phyloP scores from a whole-genome alignment of 257 asterid genomes.

The Plantago ovata region DNA sequence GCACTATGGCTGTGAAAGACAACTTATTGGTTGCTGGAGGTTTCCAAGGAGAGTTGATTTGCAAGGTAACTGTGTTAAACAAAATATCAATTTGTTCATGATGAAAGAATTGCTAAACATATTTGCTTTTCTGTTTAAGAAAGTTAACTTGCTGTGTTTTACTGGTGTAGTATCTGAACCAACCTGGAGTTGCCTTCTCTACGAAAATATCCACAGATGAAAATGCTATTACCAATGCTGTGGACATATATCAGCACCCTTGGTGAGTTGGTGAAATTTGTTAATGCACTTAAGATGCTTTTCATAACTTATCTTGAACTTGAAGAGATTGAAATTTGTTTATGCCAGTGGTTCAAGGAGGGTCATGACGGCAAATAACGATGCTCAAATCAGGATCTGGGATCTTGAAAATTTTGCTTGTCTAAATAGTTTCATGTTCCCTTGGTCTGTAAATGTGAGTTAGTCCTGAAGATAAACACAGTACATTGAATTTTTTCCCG shows the following conservation, averaged over 20 bases:
- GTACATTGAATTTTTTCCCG: too few species aligned
- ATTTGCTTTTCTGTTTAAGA: too few species aligned
- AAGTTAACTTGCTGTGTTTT: not conserved
- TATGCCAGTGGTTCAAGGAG: slow-evolving; percentile 55
- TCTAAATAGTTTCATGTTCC: slow-evolving; percentile 52
- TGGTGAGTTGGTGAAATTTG: slow-evolving; percentile 28
- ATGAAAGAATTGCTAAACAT: too few species aligned
- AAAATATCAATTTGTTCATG: not conserved
- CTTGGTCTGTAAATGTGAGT: slow-evolving; percentile 95
- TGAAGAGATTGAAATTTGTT: not conserved
- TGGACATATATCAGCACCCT: slow-evolving; percentile 45
- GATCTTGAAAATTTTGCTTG: slow-evolving; percentile 51
- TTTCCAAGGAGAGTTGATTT: slow-evolving; percentile 77
- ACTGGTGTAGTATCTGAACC: slow-evolving; percentile 48
- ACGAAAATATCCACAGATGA: slow-evolving; percentile 59
- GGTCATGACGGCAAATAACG: slow-evolving; percentile 75
- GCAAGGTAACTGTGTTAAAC: slow-evolving; percentile 49
- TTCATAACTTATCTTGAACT: not conserved
- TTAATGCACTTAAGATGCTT: not conserved
- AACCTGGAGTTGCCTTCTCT: slow-evolving; percentile 70
- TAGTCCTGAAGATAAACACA: not conserved
- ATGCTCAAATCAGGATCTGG: slow-evolving; percentile 65
- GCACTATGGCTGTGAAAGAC: slow-evolving; percentile 75
- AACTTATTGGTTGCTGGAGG: slow-evolving; percentile 79
- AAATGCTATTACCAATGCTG: slow-evolving; percentile 75